phyloP scores from a whole-genome alignment of 176 grass and related monocot species.

The Secale cereale region DNA sequence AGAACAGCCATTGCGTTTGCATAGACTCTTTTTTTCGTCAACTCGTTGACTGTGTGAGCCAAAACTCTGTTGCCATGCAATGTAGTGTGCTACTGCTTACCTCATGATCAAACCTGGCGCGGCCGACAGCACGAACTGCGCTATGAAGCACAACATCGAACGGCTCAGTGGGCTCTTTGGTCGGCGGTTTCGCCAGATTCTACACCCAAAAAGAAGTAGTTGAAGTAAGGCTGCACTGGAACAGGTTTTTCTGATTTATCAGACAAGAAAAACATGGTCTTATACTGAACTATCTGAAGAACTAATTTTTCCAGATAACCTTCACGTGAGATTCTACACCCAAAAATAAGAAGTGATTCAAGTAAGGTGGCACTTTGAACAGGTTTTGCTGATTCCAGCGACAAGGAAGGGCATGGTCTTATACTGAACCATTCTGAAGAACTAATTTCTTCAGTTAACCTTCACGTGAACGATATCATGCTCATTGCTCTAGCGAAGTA shows the following conservation, averaged over 20 bases:
- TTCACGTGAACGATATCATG: background rate
- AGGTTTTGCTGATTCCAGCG: too few species aligned
- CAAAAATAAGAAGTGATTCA: too few species aligned
- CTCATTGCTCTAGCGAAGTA: background rate
- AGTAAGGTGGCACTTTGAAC: too few species aligned
- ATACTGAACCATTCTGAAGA: background rate
- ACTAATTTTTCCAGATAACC: background rate
- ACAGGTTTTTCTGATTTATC: background rate
- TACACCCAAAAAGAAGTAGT: background rate
- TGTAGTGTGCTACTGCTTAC: constrained; percentile 45
- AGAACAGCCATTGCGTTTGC: background rate
- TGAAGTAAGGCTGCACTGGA: background rate
- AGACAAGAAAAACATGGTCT: background rate
- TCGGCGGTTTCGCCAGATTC: constrained; percentile 41
- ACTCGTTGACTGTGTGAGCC: background rate
- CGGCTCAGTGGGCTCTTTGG: constrained; percentile 71
- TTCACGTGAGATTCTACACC: background rate
- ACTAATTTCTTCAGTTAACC: background rate
- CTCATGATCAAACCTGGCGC: constrained; percentile 66
- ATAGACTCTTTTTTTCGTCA: constrained; percentile 8
- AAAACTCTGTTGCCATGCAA: constrained; percentile 12
- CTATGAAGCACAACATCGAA: constrained; percentile 65
- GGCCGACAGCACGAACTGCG: constrained; percentile 44
- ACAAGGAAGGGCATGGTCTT: too few species aligned
- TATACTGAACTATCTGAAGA: background rate